phyloP scores from a whole-genome alignment of 2,329 filamentous ascomycete genomes.

The Rasamsonia emersonii region DNA sequence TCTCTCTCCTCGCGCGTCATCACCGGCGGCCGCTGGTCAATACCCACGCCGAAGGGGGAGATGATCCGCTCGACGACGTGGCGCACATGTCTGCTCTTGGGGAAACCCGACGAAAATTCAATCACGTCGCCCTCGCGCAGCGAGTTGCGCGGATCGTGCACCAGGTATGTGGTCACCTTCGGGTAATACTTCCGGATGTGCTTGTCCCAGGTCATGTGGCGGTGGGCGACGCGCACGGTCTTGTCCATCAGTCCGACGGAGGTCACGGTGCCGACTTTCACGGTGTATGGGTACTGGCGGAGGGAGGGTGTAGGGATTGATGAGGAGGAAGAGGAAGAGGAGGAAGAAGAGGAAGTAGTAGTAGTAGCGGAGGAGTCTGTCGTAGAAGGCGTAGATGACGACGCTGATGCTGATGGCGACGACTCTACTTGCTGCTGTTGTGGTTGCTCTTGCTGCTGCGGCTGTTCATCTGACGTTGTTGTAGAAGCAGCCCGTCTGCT shows the following conservation, averaged over 20 bases:
- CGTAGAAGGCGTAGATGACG: too few species aligned
- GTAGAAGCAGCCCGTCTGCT: too few species aligned
- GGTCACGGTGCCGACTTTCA: slow-evolving; percentile 31
- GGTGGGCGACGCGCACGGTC: slow-evolving; percentile 30
- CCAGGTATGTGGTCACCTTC: slow-evolving; percentile 24
- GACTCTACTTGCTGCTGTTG: too few species aligned
- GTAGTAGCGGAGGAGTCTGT: too few species aligned
- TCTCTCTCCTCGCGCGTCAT: slow-evolving; percentile 28
- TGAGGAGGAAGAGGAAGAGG: slow-evolving; percentile 9
- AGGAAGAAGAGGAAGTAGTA: too few species aligned
- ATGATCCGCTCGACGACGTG: slow-evolving; percentile 37
- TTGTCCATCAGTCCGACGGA: slow-evolving; percentile 35
- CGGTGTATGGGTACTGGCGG: slow-evolving; percentile 26
- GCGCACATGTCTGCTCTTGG: slow-evolving; percentile 28
- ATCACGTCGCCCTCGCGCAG: slow-evolving; percentile 37
- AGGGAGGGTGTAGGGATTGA: slow-evolving; percentile 18
- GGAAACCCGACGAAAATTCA: slow-evolving; percentile 34
- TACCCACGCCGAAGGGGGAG: slow-evolving; percentile 28
- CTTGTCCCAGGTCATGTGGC: slow-evolving; percentile 26
- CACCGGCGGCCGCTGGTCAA: slow-evolving; percentile 30
- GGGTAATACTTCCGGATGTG: slow-evolving; percentile 31
- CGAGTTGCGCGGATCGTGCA: slow-evolving; percentile 33
- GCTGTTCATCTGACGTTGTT: too few species aligned
- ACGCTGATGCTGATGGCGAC: too few species aligned
- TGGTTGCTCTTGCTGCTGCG: too few species aligned